Evolutionary conservation across 352 stramenopile genomes (phyloP).

Genomic region (Thalassiosira exigua): DNA sequence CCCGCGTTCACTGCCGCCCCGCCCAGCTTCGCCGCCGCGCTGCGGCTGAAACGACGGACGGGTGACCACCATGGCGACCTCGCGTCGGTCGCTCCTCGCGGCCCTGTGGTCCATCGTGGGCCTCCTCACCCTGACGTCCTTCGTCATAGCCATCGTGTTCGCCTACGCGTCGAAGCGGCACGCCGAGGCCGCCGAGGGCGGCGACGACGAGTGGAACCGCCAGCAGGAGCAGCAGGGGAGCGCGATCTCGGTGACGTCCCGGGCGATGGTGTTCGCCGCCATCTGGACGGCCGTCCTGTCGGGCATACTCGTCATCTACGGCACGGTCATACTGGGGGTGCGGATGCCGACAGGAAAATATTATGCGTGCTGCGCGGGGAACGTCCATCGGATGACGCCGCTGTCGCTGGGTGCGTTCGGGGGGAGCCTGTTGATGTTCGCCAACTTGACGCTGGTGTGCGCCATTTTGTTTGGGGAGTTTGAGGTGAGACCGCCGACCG

Average conservation of each 20-base stretch:
- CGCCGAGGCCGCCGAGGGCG: slow-evolving; percentile 31
- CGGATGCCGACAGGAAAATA: slow-evolving; percentile 77
- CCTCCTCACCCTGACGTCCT: slow-evolving; percentile 74
- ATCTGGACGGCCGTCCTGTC: slow-evolving; percentile 80
- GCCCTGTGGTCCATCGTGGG: slow-evolving; percentile 77
- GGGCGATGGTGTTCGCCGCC: slow-evolving; percentile 79
- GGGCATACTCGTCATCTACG: slow-evolving; percentile 71
- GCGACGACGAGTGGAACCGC: slow-evolving; percentile 40
- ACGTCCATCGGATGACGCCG: slow-evolving; percentile 80
- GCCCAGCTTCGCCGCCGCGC: no score
- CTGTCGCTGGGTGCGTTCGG: slow-evolving; percentile 81
- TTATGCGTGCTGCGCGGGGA: slow-evolving; percentile 75
- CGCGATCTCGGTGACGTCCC: slow-evolving; percentile 72
- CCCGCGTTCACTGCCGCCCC: no score
- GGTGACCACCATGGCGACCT: no score
- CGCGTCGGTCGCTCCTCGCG: slow-evolving; percentile 70
- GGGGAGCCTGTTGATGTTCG: slow-evolving; percentile 82
- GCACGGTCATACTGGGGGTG: slow-evolving; percentile 80
- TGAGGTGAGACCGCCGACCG: slow-evolving; percentile 58
- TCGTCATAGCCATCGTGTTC: slow-evolving; percentile 75
- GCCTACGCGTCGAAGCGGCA: slow-evolving; percentile 56
- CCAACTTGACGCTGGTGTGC: slow-evolving; percentile 84
- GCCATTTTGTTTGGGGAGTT: slow-evolving; percentile 86
- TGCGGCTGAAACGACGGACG: no score
- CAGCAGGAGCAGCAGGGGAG: slow-evolving; percentile 37